phyloP scores from a whole-genome alignment of 805 yeast genomes.

The Myxozyma nipponensis region DNA sequence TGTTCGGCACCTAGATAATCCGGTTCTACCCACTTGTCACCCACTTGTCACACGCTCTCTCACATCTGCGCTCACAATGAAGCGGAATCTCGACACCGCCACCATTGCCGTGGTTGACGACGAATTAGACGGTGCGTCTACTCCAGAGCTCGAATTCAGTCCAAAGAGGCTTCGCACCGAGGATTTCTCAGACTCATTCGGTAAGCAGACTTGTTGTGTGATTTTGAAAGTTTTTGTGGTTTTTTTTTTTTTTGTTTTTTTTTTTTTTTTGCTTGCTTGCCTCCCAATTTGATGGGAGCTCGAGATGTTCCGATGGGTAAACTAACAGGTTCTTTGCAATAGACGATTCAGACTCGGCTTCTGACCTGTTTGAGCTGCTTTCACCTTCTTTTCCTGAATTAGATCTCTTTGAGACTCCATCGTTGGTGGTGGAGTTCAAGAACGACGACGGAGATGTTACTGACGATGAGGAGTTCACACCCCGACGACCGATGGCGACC shows the following conservation, averaged over 20 bases:
- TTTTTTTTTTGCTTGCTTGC: too few relatives aligned
- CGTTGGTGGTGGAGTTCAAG: slow-evolving; percentile 2
- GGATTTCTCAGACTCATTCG: slow-evolving; percentile 2
- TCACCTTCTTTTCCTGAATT: slow-evolving; percentile 19
- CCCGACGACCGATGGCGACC: not conserved
- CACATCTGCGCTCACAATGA: slow-evolving; percentile 3
- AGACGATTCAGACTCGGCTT: slow-evolving; percentile 10
- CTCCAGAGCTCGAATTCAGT: slow-evolving; percentile 11
- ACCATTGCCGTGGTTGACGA: not conserved
- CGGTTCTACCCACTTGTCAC: not conserved
- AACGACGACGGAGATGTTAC: slow-evolving; percentile 13
- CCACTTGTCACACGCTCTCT: not conserved
- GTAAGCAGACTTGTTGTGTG: not conserved
- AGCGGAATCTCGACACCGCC: slow-evolving; percentile 1
- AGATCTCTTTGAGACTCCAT: slow-evolving; percentile 1
- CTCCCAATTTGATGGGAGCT: not conserved
- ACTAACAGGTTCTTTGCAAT: not conserved
- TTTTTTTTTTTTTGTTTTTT: too few relatives aligned
- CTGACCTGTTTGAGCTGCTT: slow-evolving; percentile 14
- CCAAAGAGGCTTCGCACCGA: slow-evolving; percentile 12
- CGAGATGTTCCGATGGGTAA: not conserved
- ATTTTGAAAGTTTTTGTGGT: not conserved
- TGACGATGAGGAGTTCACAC: slow-evolving; percentile 15
- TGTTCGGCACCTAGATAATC: not conserved
- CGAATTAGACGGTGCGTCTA: not conserved